Base-by-base conservation (phyloP, 176 grass and related monocot genomes). In the Tillandsia fasciculata region DNA sequence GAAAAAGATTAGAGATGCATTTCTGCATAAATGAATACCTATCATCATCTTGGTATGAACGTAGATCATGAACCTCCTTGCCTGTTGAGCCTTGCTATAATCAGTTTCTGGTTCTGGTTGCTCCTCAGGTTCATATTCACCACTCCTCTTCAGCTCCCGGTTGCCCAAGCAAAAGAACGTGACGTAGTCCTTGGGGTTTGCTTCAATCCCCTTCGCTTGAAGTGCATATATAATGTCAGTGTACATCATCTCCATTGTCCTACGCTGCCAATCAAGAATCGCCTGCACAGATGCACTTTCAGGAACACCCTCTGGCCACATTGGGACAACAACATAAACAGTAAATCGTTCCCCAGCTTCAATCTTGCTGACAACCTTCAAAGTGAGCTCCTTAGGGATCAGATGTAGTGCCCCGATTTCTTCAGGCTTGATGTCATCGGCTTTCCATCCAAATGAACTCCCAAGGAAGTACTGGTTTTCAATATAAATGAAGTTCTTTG, bases 31-130 rank as follows among this genome's bases (percentile, higher is more conserved):
- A 22, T 42, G 8, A 8, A 51, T 83, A 91, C 92, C 92, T 2
- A 97, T 90, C 89, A 97, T 92, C 86, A 92, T 92, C 84, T 97
- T 97, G 69, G 86, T 82, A 74, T 97, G 94, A 48, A 97, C 94
- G 14, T 97, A 92, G 85, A 97, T 97, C 94, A 92, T 97, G 79
- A 97, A 97, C 17, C 94, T 70, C 52, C 94, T 77, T 13, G 80
- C 76, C 33, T 92, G 76, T 83, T 97, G 94, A 3, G 94, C 86
- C 70, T 63, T 87, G 52, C 67, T 83, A 69, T 97, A 92, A 66
- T 76, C 79, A 0, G 72, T 87, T 76, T 90, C 76, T 9, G 89
- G 86, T 13, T 90, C 86, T 0, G 89, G 81, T 69, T 61, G 66
- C 79, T 90, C 86, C 65, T 50, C 74, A 12, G 86, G 89, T 67